A percentile compares a stretch with the other conserved stretches of the same genome.
phyloP scores from a whole-genome alignment of 2,329 filamentous ascomycete species.

The Didymella exigua region DNA sequence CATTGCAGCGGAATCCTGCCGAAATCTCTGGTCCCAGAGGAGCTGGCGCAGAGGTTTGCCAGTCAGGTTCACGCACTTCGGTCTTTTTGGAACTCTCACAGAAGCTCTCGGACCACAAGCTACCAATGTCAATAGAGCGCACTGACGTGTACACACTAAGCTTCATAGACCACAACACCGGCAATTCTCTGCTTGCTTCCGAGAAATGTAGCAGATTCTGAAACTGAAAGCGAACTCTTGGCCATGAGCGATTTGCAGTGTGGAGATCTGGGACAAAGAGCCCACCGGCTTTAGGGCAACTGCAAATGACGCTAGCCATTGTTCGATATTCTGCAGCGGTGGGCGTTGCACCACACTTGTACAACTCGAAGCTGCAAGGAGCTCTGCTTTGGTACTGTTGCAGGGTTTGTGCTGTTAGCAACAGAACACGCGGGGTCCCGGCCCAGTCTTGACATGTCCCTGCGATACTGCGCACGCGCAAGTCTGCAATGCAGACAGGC shows the following conservation, averaged over 20 bases:
- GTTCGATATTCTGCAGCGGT: not conserved
- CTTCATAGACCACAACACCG: not conserved
- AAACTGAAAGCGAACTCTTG: not conserved
- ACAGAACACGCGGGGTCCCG: conserved; percentile 1
- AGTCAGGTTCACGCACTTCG: not conserved
- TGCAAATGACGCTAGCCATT: conserved; percentile 7
- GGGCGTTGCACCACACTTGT: not conserved
- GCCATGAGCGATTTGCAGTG: not conserved
- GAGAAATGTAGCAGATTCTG: not conserved
- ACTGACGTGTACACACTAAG: not conserved
- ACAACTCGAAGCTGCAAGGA: conserved; percentile 4
- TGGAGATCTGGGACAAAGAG: conserved; percentile 3
- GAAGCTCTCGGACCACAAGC: conserved; percentile 1
- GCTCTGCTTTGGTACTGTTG: not conserved
- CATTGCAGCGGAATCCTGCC: not conserved
- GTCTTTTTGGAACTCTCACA: conserved; percentile 1
- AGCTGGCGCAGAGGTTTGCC: not conserved
- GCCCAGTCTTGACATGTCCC: not conserved
- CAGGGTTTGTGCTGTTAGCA: not conserved
- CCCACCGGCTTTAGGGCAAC: not conserved
- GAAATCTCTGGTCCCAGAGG: not conserved
- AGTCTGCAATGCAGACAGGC: not conserved
- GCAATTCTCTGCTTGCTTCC: not conserved
- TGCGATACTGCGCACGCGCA: not conserved
- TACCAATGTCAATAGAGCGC: conserved; percentile 2